A percentile compares a stretch with the other conserved stretches of the same genome.
Evolutionary conservation across 306 rosid genomes (phyloP).

Genomic region (cucumber (Cucumis sativus)): DNA sequence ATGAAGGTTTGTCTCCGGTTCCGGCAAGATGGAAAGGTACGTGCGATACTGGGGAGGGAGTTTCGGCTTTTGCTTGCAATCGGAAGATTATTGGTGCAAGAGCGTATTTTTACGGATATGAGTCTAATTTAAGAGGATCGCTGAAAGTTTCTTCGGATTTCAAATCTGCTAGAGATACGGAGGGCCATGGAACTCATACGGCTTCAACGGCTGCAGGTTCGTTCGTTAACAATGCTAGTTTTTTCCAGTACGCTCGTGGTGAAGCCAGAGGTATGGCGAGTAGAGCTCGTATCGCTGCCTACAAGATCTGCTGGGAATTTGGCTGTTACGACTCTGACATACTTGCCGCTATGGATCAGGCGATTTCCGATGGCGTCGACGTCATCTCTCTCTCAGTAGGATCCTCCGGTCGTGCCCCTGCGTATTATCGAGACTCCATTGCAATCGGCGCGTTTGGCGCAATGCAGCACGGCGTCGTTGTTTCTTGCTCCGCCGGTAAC

Average conservation of each 20-base stretch:
- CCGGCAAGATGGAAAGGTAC: slow-evolving; percentile 55
- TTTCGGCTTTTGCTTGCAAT: slow-evolving; percentile 48
- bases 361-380: slow-evolving; percentile 63
- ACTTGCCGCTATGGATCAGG: slow-evolving; percentile 91
- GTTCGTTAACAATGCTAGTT: slow-evolving; percentile 45
- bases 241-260: slow-evolving; percentile 49
- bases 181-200: slow-evolving; percentile 80
- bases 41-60: slow-evolving; percentile 26
- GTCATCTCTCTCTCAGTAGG: slow-evolving; percentile 86
- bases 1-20: slow-evolving; percentile 21
- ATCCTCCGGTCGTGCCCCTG: slow-evolving; percentile 35
- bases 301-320: slow-evolving; percentile 65
- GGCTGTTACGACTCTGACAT: slow-evolving; percentile 85
- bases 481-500: slow-evolving; percentile 79
- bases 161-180: slow-evolving; percentile 52
- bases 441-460: slow-evolving; percentile 78
- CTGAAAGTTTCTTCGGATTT: slow-evolving; percentile 46
- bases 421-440: slow-evolving; percentile 53
- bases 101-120: slow-evolving; percentile 50
- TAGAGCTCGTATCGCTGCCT: slow-evolving; percentile 68
- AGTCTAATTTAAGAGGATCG: slow-evolving; percentile 22
- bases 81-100: slow-evolving; percentile 63
- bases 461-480: slow-evolving; percentile 43
- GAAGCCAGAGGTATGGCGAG: slow-evolving; percentile 87
- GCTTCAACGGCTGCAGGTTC: slow-evolving; percentile 73